Evolutionary conservation across 176 grass and related monocot species (phyloP).

Genomic region (Oryza coarctata): DNA sequence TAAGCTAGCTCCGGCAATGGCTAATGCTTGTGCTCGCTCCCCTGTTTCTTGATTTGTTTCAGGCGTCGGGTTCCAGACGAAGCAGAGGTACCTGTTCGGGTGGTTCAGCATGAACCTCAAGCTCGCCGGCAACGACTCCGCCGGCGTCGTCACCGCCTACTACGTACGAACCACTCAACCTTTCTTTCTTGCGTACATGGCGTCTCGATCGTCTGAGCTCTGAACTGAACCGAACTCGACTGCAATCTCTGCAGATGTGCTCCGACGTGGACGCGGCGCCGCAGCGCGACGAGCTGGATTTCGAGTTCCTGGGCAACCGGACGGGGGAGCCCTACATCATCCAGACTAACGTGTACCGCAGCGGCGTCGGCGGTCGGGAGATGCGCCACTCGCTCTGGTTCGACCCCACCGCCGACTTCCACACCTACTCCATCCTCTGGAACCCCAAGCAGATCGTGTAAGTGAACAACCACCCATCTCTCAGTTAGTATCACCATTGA

Average conservation of each 20-base stretch:
- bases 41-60: not conserved
- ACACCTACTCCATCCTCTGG: conserved; percentile 94
- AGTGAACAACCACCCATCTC: not conserved
- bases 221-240: not conserved
- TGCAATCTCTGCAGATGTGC: conserved; percentile 64
- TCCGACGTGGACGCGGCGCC: conserved; percentile 78
- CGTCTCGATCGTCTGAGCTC: not conserved
- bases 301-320: conserved; percentile 98
- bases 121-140: conserved; percentile 94
- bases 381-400: conserved; percentile 98
- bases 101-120: conserved; percentile 99
- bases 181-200: not conserved
- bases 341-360: conserved; percentile 95
- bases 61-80: conserved; percentile 94
- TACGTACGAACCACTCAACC: conserved; percentile 50
- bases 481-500: not conserved
- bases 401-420: conserved; percentile 91
- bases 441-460: conserved; percentile 91
- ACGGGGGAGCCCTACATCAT: conserved; percentile 89
- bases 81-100: conserved; percentile 70
- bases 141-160: conserved; percentile 90
- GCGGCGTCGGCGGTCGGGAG: conserved; percentile 82
- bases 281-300: conserved; percentile 84
- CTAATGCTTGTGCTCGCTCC: not conserved
- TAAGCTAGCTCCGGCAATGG: not conserved